Evolutionary conservation across 371 early-diverging fungal genomes (phyloP).

Genomic region (Mortierella sp.): DNA sequence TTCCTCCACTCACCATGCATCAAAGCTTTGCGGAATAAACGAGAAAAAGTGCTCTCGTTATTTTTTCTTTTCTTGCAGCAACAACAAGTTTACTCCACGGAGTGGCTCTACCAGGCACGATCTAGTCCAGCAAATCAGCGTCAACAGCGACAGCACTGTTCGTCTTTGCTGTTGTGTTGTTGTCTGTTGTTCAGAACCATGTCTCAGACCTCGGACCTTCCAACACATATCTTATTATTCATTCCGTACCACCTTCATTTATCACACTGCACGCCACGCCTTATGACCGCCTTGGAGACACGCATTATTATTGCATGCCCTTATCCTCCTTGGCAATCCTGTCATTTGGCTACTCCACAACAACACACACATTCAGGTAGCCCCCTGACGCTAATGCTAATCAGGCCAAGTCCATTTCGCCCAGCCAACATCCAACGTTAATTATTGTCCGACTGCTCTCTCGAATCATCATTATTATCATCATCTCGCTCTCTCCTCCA

Average conservation of each 20-base stretch:
- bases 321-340: background rate
- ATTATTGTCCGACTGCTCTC: background rate
- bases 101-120: background rate
- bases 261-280: background rate
- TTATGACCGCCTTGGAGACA: background rate
- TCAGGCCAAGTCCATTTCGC: background rate
- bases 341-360: background rate
- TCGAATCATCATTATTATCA: background rate
- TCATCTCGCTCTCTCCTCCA: background rate
- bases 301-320: background rate
- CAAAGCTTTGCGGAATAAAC: background rate
- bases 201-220: slow-evolving; percentile 5
- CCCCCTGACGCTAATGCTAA: background rate
- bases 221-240: background rate
- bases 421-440: background rate
- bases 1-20: slow-evolving; percentile 9
- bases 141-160: slow-evolving; percentile 24
- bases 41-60: background rate
- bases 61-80: background rate
- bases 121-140: slow-evolving; percentile 20
- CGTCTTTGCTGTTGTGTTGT: background rate
- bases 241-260: background rate
- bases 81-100: slow-evolving; percentile 6
- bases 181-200: background rate
- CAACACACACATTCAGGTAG: background rate